Evolutionary conservation across 805 yeast genomes (phyloP).

Genomic region (Hanseniaspora pseudoguilliermondii): DNA sequence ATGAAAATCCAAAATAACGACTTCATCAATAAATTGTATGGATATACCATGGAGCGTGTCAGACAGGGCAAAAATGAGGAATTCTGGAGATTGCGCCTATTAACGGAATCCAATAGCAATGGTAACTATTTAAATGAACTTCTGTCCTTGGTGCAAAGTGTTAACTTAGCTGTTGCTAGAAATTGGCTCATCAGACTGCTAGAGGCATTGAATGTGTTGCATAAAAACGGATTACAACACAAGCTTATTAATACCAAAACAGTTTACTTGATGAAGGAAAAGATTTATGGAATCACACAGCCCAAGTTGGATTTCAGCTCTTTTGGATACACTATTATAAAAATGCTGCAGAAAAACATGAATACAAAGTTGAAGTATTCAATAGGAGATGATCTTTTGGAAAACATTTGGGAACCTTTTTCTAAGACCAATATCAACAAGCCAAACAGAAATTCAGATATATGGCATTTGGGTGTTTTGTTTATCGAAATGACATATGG

Average conservation of each 20-base stretch:
- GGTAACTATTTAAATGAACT: slow-evolving; percentile 52
- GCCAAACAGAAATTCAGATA: slow-evolving; percentile 72
- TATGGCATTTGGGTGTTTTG: slow-evolving; percentile 82
- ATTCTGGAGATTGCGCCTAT: slow-evolving; percentile 55
- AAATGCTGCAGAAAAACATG: slow-evolving; percentile 30
- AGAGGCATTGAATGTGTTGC: slow-evolving; percentile 74
- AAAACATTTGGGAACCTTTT: slow-evolving; percentile 75
- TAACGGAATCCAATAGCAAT: slow-evolving; percentile 47
- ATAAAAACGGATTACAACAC: slow-evolving; percentile 75
- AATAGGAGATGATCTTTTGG: slow-evolving; percentile 17
- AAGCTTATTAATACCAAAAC: slow-evolving; percentile 52
- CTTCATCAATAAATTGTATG: slow-evolving; percentile 52
- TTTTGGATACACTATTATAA: slow-evolving; percentile 40
- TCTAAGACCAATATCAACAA: slow-evolving; percentile 28
- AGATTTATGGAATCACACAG: slow-evolving; percentile 40
- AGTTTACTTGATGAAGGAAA: slow-evolving; percentile 39
- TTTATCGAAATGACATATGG: slow-evolving; percentile 59
- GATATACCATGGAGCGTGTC: slow-evolving; percentile 55
- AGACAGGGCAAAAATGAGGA: slow-evolving; percentile 27
- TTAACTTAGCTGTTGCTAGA: slow-evolving; percentile 65
- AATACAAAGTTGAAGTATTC: slow-evolving; percentile 21
- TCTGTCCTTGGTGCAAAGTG: slow-evolving; percentile 50
- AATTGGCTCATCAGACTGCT: slow-evolving; percentile 78
- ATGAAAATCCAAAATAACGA: slow-evolving; percentile 44
- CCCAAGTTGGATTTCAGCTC: slow-evolving; percentile 51